phyloP scores from a whole-genome alignment of 768 basidiomycete species.

The Lactifluus echinatus region DNA sequence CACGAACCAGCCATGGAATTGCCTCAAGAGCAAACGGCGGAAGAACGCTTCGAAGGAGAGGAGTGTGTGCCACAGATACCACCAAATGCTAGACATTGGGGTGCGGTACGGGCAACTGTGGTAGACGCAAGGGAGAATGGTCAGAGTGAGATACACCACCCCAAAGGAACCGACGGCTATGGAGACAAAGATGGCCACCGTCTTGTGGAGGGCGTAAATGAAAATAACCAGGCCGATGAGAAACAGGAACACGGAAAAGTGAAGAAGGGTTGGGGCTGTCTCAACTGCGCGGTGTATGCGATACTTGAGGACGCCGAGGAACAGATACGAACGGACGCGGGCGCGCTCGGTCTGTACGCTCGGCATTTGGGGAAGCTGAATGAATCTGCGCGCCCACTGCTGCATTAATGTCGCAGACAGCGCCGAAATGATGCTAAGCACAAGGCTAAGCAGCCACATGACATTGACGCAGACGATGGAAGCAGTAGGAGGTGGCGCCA shows the following conservation, averaged over 20 bases:
- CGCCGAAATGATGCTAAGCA: conserved; percentile 13
- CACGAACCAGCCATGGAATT: conserved; percentile 1
- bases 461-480: conserved; percentile 11
- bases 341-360: conserved; percentile 28
- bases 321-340: conserved; percentile 31
- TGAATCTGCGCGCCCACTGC: conserved; percentile 17
- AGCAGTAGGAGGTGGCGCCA: neutral
- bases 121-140: conserved; percentile 15
- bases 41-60: neutral
- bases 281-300: conserved; percentile 33
- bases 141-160: conserved; percentile 13
- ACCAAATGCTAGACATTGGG: conserved; percentile 8
- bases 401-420: conserved; percentile 10
- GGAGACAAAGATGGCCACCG: conserved; percentile 9
- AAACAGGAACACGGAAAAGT: conserved; percentile 41
- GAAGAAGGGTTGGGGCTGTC: conserved; percentile 37
- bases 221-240: conserved; percentile 41
- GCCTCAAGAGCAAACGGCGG: neutral
- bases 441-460: conserved; percentile 17
- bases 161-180: conserved; percentile 1
- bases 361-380: conserved; percentile 23
- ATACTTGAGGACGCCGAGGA: conserved; percentile 33
- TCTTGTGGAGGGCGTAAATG: conserved; percentile 26
- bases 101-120: conserved; percentile 21
- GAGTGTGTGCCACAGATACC: neutral